Percentiles rank a stretch among this genome's conserved stretches.
phyloP scores from a whole-genome alignment of 495 filamentous ascomycete genomes.

The Aspergillus haitiensis region DNA sequence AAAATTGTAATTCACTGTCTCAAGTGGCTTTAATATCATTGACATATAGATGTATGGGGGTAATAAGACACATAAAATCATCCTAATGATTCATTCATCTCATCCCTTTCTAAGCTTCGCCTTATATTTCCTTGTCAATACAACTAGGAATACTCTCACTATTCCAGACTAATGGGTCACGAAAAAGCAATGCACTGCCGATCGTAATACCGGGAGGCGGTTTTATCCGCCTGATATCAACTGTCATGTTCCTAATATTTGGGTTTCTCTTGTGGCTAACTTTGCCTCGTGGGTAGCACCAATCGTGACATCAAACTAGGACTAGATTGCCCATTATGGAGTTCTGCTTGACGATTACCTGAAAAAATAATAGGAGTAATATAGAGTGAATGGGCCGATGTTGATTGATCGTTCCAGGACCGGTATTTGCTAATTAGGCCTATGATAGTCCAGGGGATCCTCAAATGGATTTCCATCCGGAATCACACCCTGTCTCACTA shows the following conservation, averaged over 20 bases:
- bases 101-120: too few species aligned
- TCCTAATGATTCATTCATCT: too few species aligned
- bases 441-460: not conserved
- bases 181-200: constrained; percentile 10
- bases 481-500: not conserved
- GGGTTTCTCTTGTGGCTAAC: not conserved
- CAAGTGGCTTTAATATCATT: too few species aligned
- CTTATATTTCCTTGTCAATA: too few species aligned
- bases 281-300: not conserved
- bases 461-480: not conserved
- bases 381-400: too few species aligned
- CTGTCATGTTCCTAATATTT: constrained; percentile 5
- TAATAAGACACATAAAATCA: too few species aligned
- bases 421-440: not conserved
- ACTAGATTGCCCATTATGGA: too few species aligned
- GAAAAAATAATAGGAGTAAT: too few species aligned
- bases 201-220: not conserved
- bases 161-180: not conserved
- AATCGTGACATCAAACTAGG: too few species aligned
- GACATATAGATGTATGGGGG: too few species aligned
- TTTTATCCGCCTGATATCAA: not conserved
- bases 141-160: not conserved
- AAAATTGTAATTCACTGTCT: too few species aligned
- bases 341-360: too few species aligned
- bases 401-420: not conserved